These are phyloP conservation scores for Populus hybrid DNA, from an alignment of 441 rosid species.

Conservation along the genomic window DNA sequence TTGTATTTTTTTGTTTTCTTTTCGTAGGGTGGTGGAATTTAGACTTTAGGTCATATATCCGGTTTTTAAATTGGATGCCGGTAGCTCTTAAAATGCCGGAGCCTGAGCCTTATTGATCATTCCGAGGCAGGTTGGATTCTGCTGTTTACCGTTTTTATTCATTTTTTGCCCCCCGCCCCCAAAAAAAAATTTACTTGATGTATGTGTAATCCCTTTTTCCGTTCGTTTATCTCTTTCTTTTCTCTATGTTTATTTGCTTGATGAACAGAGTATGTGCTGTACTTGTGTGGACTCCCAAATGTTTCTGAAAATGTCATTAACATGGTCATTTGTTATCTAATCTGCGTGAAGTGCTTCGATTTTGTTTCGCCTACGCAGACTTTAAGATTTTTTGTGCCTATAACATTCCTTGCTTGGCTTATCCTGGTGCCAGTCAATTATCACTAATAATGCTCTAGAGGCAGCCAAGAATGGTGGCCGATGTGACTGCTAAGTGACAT, in stretches of 20 bases:
- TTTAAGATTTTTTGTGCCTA: slow-evolving; percentile 89
- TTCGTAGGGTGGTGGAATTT: slow-evolving; percentile 64
- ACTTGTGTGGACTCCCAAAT: neutral
- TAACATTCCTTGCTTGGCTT: slow-evolving; percentile 75
- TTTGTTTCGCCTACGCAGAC: slow-evolving; percentile 41
- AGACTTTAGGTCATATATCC: slow-evolving; percentile 64
- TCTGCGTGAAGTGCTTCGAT: neutral
- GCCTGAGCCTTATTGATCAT: slow-evolving; percentile 89
- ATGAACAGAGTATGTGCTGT: neutral
- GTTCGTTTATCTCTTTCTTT: neutral
- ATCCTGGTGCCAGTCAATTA: slow-evolving; percentile 78
- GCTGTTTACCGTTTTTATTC: slow-evolving; percentile 87
- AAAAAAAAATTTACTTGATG: slow-evolving; percentile 78
- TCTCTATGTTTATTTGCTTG: neutral
- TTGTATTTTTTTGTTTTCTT: too few relatives aligned
- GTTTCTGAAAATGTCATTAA: neutral
- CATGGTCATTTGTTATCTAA: neutral
- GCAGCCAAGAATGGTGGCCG: slow-evolving; percentile 22
- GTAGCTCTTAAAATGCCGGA: slow-evolving; percentile 97
- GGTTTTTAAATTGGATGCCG: slow-evolving; percentile 93
- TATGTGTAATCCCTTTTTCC: slow-evolving; percentile 50
- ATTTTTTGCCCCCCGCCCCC: too few relatives aligned
- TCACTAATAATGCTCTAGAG: slow-evolving; percentile 46
- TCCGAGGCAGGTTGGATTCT: slow-evolving; percentile 97
- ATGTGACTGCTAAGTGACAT: slow-evolving; percentile 77